Conservation (phyloP, 73 alveolate genomes). For the Symbiodinium natans region DNA sequence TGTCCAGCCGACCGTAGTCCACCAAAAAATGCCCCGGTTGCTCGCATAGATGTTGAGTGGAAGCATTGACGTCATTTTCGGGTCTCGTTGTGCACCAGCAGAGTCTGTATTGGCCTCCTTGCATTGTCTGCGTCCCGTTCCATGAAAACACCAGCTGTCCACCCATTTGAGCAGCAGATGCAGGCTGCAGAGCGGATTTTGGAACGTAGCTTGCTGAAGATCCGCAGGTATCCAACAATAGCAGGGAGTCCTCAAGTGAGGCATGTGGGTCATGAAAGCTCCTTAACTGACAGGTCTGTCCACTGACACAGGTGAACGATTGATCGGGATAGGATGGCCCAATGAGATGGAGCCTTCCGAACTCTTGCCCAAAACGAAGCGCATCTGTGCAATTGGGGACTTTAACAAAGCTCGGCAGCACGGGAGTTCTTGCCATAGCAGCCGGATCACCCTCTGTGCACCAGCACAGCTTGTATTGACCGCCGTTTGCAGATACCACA, state of each 20-base stretch:
- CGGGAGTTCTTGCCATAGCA: neutral
- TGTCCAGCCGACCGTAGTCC: neutral
- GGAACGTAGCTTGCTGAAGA: neutral
- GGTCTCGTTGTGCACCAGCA: neutral
- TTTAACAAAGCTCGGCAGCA: neutral
- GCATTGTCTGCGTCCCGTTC: neutral
- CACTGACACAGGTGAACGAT: constrained; percentile 3
- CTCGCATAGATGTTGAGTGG: neutral
- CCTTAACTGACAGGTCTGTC: neutral
- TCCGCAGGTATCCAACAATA: neutral
- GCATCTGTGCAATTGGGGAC: neutral
- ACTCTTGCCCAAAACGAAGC: neutral
- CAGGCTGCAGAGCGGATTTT: neutral
- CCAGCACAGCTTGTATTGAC: constrained; percentile 43
- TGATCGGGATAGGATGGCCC: neutral
- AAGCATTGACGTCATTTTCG: neutral
- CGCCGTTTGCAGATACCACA: constrained; percentile 18
- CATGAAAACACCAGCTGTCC: neutral
- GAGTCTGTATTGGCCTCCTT: neutral
- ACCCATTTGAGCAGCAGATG: neutral
- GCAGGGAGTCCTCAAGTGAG: neutral
- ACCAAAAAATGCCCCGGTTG: neutral
- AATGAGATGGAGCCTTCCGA: neutral
- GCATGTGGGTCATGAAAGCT: neutral
- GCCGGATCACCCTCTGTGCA: neutral